These are phyloP conservation scores for Podospora bellae-mahoneyi DNA, from an alignment of 495 filamentous ascomycete genomes.

Conservation along the genomic window DNA sequence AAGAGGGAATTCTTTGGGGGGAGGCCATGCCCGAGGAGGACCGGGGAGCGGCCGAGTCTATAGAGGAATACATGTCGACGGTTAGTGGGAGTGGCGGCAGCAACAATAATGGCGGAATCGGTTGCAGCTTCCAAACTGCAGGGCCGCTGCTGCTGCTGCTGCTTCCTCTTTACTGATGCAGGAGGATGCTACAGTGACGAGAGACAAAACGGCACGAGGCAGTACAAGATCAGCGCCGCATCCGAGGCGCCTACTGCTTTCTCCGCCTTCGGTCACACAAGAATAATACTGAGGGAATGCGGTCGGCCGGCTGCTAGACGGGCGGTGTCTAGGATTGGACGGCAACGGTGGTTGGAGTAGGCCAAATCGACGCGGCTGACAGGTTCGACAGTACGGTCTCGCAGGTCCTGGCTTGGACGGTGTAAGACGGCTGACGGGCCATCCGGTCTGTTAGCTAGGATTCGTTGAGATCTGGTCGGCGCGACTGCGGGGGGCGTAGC, in stretches of 20 bases:
- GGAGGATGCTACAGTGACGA: conserved; percentile 12
- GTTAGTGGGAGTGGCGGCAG: conserved; percentile 19
- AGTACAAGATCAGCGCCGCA: conserved; percentile 11
- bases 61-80: conserved; percentile 20
- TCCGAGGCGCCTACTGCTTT: conserved; percentile 7
- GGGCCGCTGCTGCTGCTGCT: conserved; percentile 16
- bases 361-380: neutral
- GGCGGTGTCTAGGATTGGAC: neutral
- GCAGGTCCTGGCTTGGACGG: conserved; percentile 4
- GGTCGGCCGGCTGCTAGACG: neutral
- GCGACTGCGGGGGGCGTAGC: conserved; percentile 16
- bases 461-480: conserved; percentile 11
- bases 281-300: conserved; percentile 10
- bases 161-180: conserved; percentile 14
- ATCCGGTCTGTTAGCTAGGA: conserved; percentile 17
- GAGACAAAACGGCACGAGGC: conserved; percentile 11
- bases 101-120: conserved; percentile 7
- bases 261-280: conserved; percentile 3
- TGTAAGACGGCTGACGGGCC: conserved; percentile 4
- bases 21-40: conserved; percentile 39
- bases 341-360: neutral
- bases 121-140: conserved; percentile 16
- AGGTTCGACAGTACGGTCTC: conserved; percentile 7
- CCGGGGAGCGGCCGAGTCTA: conserved; percentile 42
- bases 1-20: conserved; percentile 33